These are phyloP conservation scores for Pseudocercospora fijiensis DNA, from an alignment of 2,329 filamentous ascomycete species.

Conservation along the genomic window DNA sequence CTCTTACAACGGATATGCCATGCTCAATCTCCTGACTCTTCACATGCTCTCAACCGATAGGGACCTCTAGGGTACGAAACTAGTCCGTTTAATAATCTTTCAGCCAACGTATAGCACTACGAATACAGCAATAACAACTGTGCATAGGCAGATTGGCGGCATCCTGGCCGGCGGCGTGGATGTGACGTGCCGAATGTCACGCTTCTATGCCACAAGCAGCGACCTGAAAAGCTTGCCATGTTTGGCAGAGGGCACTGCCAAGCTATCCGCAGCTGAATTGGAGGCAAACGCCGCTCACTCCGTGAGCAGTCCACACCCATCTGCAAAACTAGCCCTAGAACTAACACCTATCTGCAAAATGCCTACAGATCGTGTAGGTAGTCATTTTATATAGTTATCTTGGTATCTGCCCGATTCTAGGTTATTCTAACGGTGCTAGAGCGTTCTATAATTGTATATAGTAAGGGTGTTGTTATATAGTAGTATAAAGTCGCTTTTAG, in stretches of 20 bases:
- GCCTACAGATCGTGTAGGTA: too few species aligned
- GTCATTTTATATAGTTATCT: too few species aligned
- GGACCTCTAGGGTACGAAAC: conserved; percentile 36
- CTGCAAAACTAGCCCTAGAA: too few species aligned
- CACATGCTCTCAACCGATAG: not conserved
- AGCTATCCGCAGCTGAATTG: too few species aligned
- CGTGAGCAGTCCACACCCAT: too few species aligned
- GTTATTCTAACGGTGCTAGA: too few species aligned
- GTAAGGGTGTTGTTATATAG: too few species aligned
- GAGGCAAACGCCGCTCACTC: too few species aligned
- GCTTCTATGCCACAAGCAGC: not conserved
- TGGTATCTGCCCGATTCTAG: too few species aligned
- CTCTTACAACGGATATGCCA: not conserved
- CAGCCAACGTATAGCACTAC: conserved; percentile 60
- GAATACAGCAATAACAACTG: conserved; percentile 66
- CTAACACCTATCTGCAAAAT: too few species aligned
- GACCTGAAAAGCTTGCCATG: not conserved
- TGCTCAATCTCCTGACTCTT: not conserved
- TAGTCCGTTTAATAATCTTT: conserved; percentile 49
- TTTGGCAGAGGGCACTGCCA: not conserved
- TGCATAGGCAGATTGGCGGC: not conserved
- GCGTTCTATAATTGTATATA: too few species aligned
- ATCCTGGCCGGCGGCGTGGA: not conserved
- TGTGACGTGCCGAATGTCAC: not conserved
- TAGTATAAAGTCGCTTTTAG: too few species aligned